Evolutionary conservation across 257 asterid genomes (phyloP).

Genomic region (Pogostemon cablin): DNA sequence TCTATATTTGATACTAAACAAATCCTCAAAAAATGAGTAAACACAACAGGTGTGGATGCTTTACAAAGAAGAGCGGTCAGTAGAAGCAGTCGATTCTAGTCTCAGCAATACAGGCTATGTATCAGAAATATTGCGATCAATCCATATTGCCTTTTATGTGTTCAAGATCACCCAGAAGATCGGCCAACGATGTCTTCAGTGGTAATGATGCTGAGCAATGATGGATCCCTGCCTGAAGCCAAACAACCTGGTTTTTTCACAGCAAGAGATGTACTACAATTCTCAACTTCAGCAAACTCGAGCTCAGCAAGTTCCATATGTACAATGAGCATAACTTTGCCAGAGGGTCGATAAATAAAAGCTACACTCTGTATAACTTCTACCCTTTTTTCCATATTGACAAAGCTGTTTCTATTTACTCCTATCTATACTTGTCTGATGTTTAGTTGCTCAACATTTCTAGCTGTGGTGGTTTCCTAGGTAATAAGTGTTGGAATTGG

Average conservation of each 20-base stretch:
- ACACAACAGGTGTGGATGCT: slow-evolving; percentile 46
- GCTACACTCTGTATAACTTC: too few relatives aligned
- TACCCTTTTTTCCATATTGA: too few relatives aligned
- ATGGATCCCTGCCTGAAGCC: slow-evolving; percentile 28
- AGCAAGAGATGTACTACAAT: background rate
- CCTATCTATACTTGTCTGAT: too few relatives aligned
- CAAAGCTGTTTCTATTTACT: too few relatives aligned
- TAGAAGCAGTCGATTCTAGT: slow-evolving; percentile 33
- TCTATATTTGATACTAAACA: background rate
- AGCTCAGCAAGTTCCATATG: slow-evolving; percentile 6
- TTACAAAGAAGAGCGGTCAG: slow-evolving; percentile 33
- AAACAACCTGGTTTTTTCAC: slow-evolving; percentile 40
- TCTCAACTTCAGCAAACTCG: background rate
- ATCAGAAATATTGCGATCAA: slow-evolving; percentile 28
- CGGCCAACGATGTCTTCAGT: slow-evolving; percentile 39
- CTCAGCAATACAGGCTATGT: background rate
- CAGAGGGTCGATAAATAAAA: slow-evolving; percentile 1
- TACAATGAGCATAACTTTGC: slow-evolving; percentile 4
- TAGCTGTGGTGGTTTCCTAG: too few relatives aligned
- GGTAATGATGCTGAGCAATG: slow-evolving; percentile 35
- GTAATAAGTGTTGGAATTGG: too few relatives aligned
- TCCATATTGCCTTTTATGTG: slow-evolving; percentile 38
- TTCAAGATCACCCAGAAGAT: slow-evolving; percentile 37
- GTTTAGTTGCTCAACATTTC: too few relatives aligned
- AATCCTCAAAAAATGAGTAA: background rate